These are phyloP conservation scores for Erodium moschatum DNA, from an alignment of 441 rosid species.

Conservation along the genomic window DNA sequence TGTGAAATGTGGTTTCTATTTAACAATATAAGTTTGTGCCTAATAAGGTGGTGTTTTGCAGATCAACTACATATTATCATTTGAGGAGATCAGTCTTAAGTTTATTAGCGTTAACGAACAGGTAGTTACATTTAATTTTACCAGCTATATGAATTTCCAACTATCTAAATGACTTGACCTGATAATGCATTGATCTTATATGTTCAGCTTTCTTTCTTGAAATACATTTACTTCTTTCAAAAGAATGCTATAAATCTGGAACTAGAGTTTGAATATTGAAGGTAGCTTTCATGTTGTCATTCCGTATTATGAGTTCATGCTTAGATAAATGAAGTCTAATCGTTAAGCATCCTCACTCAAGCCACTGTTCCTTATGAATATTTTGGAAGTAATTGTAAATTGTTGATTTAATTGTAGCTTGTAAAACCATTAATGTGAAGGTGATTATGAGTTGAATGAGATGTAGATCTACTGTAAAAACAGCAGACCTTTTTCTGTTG, in stretches of 20 bases:
- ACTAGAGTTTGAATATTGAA: conserved; percentile 6
- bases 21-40: conserved; percentile 10
- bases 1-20: neutral
- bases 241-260: conserved; percentile 8
- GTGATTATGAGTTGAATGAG: conserved; percentile 7
- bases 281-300: neutral
- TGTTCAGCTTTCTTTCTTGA: neutral
- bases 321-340: conserved; percentile 1
- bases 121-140: conserved; percentile 34
- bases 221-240: neutral
- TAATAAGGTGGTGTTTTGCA: conserved; percentile 36
- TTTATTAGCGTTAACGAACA: conserved; percentile 77
- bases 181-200: neutral
- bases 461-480: neutral
- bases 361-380: conserved; percentile 4
- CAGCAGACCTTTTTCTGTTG: neutral
- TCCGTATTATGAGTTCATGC: conserved; percentile 11
- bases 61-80: conserved; percentile 76
- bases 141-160: conserved; percentile 5
- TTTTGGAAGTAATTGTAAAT: conserved; percentile 1
- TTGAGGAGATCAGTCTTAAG: conserved; percentile 95
- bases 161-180: conserved; percentile 9
- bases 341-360: neutral
- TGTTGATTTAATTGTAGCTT: neutral
- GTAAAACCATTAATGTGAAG: conserved; percentile 7